Percentiles rank a stretch among this genome's conserved stretches.
These are phyloP conservation scores for Salix brachista DNA, from an alignment of 345 rosid genomes.

Conservation along the genomic window DNA sequence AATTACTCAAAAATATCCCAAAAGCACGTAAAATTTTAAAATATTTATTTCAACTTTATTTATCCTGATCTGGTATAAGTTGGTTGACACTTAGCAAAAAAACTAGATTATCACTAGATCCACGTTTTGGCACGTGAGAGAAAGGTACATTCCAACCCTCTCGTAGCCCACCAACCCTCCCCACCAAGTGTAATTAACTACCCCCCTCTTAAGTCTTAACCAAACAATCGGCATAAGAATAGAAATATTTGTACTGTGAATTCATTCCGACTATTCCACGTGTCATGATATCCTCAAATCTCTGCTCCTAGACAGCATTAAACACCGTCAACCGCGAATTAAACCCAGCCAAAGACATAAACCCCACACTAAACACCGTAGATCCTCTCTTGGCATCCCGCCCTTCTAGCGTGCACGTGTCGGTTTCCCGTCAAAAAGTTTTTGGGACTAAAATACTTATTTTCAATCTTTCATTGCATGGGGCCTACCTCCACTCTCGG, in stretches of 20 bases:
- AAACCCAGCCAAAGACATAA: not conserved
- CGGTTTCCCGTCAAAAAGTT: not conserved
- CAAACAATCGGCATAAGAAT: constrained; percentile 12
- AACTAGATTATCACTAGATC: not conserved
- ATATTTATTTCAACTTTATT: no score
- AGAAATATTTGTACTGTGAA: not conserved
- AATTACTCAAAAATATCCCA: no score
- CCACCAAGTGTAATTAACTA: constrained; percentile 2
- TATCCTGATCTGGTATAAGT: no score
- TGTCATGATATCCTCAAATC: not conserved
- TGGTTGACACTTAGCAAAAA: no score
- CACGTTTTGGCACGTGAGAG: not conserved
- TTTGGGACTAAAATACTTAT: not conserved
- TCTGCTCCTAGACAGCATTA: not conserved
- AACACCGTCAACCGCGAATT: not conserved
- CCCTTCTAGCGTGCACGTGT: constrained; percentile 12
- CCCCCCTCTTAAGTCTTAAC: not conserved
- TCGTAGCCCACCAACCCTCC: not conserved
- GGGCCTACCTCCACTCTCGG: constrained; percentile 23
- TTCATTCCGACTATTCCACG: constrained; percentile 1
- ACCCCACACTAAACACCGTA: not conserved
- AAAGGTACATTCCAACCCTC: not conserved
- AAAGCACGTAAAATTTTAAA: no score
- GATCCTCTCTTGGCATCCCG: not conserved
- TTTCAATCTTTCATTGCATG: not conserved